Evolutionary conservation across 208 protist genomes (phyloP).

Genomic region (Trypanosoma avium): DNA sequence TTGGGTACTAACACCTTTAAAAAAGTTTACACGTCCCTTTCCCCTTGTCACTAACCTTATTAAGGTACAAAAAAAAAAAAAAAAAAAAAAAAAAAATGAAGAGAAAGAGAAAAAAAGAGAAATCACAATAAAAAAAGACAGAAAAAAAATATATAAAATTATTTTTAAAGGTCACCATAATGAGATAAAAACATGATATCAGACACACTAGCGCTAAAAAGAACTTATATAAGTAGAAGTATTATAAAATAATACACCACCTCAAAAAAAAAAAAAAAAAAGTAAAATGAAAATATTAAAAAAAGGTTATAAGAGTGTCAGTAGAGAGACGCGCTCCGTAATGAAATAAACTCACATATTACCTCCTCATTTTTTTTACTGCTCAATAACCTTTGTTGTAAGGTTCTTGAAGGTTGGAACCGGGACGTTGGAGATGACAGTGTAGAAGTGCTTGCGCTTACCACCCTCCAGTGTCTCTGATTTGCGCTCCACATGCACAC

Average conservation of each 20-base stretch:
- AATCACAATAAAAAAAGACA: constrained; percentile 8
- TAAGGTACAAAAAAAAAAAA: background rate
- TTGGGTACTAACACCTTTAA: background rate
- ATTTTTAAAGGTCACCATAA: background rate
- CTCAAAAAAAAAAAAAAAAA: no score
- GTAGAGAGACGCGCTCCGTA: background rate
- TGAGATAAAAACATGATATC: no score
- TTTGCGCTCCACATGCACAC: constrained; percentile 92
- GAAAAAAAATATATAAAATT: background rate
- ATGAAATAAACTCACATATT: background rate
- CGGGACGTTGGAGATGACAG: constrained; percentile 87
- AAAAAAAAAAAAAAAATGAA: background rate
- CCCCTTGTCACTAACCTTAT: background rate
- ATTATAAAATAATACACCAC: no score
- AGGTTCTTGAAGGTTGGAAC: constrained; percentile 84
- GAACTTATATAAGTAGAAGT: no score
- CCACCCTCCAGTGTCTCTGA: constrained; percentile 72
- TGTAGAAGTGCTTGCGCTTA: constrained; percentile 91
- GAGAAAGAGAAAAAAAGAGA: background rate
- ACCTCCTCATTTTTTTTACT: constrained; percentile 38
- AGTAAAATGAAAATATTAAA: no score
- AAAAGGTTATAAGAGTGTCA: no score
- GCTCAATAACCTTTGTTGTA: constrained; percentile 76
- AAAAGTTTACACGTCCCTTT: background rate
- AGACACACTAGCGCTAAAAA: no score